Evolutionary conservation across 176 grass and related monocot species (phyloP).

Genomic region (Ampelocalamus luodianensis): DNA sequence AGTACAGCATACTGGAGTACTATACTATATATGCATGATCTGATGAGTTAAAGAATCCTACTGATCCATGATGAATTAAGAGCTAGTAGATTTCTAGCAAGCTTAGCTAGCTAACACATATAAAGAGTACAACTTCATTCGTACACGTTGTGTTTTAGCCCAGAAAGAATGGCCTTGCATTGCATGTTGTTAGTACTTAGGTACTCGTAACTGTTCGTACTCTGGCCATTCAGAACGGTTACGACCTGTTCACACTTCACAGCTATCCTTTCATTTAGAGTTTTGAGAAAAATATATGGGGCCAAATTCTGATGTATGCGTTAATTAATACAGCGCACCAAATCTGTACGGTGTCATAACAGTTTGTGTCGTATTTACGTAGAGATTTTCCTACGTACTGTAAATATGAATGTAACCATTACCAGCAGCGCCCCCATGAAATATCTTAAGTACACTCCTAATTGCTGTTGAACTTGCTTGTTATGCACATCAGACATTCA

Average conservation of each 20-base stretch:
- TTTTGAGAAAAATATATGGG: not conserved
- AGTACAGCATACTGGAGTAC: not conserved
- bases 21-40: slow-evolving; percentile 11
- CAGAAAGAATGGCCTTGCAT: not conserved
- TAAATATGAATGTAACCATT: not conserved
- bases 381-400: not conserved
- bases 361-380: not conserved
- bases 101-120: not conserved
- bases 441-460: not conserved
- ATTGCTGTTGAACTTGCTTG: not conserved
- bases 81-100: not conserved
- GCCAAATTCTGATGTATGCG: not conserved
- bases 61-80: not conserved
- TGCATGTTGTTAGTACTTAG: not conserved
- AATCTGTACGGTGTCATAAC: not conserved
- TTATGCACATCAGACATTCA: no score
- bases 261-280: not conserved
- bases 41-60: slow-evolving; percentile 1
- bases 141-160: not conserved
- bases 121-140: not conserved
- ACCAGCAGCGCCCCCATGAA: not conserved
- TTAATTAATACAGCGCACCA: not conserved
- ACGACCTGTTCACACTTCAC: not conserved
- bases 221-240: not conserved
- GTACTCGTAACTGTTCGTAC: not conserved